Evolutionary conservation across 768 basidiomycete species (phyloP), one percentile per base, ranked within the genome.

Genomic region (Lentinula sp.): DNA sequence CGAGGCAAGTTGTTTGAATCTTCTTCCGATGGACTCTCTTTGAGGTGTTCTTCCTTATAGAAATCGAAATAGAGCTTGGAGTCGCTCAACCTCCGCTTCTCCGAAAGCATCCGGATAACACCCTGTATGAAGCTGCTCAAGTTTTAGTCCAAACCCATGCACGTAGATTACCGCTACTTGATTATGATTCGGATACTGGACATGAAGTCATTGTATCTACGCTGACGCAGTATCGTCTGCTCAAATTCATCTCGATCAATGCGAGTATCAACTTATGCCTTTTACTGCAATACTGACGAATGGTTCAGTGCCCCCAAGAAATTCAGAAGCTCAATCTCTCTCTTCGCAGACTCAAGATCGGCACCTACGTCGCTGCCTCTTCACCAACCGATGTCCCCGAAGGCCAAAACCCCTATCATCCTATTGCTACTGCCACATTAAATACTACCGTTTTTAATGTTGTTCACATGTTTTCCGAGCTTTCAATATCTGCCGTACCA

Each of bases 241-340:
- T 99, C 76, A 98, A 98, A 74, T 98, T 98, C 73, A 95, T 99
- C 62, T 86, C 97, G 37, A 95, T 96, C 69, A 99, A 98, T 74
- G 96, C 96, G 68, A 60, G 84, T 75, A 21, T 16, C 35, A 2
- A 21, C 51, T 45, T 28, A 18, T 45, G 54, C 18, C 60, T 23
- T 53, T 45, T 58, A 45, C 49, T 54, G n/a, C 48, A 62, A 21
- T 18, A 35, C 45, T 8, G 9, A 69, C 56, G 63, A 62, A 49
- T 62, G 53, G 32, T 49, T 16, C 63, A 98, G 95, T 97, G 95
- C 72, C 82, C 84, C 51, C 85, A 84, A 67, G 95, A 98, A 66
- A 88, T 94, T 55, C 84, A 87, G 53, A 84, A 87, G 52, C 81
- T 98, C 28, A 86, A 95, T 65, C 73, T 88, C 61, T 82, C 92